Evolutionary conservation across 306 rosid genomes (phyloP).

Genomic region (Rosa chinensis): DNA sequence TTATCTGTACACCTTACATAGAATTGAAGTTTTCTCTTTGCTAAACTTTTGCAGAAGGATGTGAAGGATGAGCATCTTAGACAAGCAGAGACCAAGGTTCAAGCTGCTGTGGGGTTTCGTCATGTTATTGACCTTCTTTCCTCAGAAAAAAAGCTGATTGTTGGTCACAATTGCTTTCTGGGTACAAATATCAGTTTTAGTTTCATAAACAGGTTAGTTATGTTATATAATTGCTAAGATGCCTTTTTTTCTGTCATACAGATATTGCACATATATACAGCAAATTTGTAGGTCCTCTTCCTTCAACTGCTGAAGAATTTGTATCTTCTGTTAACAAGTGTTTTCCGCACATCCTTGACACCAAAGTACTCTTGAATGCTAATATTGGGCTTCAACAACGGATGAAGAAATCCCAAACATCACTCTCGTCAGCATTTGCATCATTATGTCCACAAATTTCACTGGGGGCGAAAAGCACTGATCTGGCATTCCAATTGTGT

Average conservation of each 20-base stretch:
- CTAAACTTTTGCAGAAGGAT: slow-evolving; percentile 57
- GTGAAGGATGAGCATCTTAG: slow-evolving; percentile 53
- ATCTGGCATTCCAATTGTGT: slow-evolving; percentile 29
- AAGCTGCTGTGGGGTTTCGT: slow-evolving; percentile 84
- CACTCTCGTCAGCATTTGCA: slow-evolving; percentile 74
- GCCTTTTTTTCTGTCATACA: slow-evolving; percentile 40
- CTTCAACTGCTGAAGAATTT: slow-evolving; percentile 69
- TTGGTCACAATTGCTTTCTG: slow-evolving; percentile 89
- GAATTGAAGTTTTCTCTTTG: slow-evolving; percentile 4
- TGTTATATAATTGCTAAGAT: slow-evolving; percentile 29
- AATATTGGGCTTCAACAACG: slow-evolving; percentile 51
- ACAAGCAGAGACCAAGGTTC: slow-evolving; percentile 58
- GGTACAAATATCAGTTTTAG: slow-evolving; percentile 44
- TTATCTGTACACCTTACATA: background rate
- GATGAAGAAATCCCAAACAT: slow-evolving; percentile 70
- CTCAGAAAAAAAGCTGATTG: slow-evolving; percentile 71
- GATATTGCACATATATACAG: slow-evolving; percentile 81
- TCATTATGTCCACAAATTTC: slow-evolving; percentile 79
- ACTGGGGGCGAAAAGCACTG: slow-evolving; percentile 42
- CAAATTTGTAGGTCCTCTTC: slow-evolving; percentile 90
- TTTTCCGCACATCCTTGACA: slow-evolving; percentile 76
- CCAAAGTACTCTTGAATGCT: slow-evolving; percentile 73
- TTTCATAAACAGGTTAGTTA: slow-evolving; percentile 14
- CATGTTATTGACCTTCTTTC: slow-evolving; percentile 95
- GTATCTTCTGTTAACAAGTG: slow-evolving; percentile 66